Conservation (phyloP, 805 yeast genomes). For the Lipomyces spencermartinsiae region DNA sequence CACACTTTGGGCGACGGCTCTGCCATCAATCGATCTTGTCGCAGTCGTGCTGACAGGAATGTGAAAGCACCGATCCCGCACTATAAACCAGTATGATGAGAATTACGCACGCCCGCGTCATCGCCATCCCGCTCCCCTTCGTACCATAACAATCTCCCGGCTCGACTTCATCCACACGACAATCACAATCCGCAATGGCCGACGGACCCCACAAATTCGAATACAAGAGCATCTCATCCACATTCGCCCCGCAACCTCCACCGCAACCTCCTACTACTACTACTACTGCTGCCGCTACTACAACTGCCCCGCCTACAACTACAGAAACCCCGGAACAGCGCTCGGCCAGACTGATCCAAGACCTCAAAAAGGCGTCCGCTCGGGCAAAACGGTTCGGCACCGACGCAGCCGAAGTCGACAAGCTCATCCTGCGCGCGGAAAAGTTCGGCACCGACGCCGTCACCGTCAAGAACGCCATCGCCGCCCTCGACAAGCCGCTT, state of each 20-base stretch:
- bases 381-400: slow-evolving; percentile 33
- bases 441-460: slow-evolving; percentile 27
- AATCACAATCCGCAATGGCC: background rate
- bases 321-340: background rate
- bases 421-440: slow-evolving; percentile 29
- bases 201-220: slow-evolving; percentile 10
- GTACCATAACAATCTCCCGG: background rate
- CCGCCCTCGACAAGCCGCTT: slow-evolving; percentile 14
- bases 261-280: slow-evolving; percentile 5
- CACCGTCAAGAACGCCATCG: background rate
- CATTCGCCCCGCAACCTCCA: slow-evolving; percentile 9
- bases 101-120: background rate
- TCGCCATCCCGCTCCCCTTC: background rate
- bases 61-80: no score
- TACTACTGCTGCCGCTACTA: background rate
- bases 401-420: slow-evolving; percentile 33
- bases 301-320: slow-evolving; percentile 5
- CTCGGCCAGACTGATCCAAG: slow-evolving; percentile 15
- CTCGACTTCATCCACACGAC: background rate
- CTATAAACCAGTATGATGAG: no score
- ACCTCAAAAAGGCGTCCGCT: slow-evolving; percentile 17
- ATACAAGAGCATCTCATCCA: slow-evolving; percentile 18
- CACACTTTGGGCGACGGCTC: slow-evolving; percentile 52
- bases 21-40: background rate
- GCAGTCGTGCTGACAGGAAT: no score